A percentile compares a stretch with the other conserved stretches of the same genome.
Conservation (phyloP, 257 asterid species). For the Scutellaria barbata region DNA sequence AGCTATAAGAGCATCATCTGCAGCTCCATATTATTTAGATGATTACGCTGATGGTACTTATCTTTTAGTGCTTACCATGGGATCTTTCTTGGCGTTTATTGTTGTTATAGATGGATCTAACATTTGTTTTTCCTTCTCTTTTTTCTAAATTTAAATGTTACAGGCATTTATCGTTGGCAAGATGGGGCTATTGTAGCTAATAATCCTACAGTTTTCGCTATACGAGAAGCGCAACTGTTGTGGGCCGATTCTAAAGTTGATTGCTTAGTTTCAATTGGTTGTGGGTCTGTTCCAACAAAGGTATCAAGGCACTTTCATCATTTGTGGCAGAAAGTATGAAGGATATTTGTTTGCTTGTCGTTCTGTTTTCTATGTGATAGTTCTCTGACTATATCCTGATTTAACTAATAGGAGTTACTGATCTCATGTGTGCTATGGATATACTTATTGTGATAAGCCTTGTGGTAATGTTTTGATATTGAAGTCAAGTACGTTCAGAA, state of each 20-base stretch:
- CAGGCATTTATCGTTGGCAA: constrained; percentile 93
- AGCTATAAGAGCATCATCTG: constrained; percentile 99
- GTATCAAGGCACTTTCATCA: constrained; percentile 42
- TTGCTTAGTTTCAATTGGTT: constrained; percentile 95
- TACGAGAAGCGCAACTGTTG: constrained; percentile 93
- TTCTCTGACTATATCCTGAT: constrained; percentile 22
- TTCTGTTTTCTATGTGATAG: constrained; percentile 23
- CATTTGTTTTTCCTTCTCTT: constrained; percentile 34
- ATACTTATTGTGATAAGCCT: background rate
- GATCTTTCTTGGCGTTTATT: constrained; percentile 25
- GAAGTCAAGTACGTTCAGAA: constrained; percentile 17
- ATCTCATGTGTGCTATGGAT: background rate
- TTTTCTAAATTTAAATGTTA: constrained; percentile 28
- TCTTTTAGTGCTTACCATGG: constrained; percentile 25
- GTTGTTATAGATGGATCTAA: constrained; percentile 31
- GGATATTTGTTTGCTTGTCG: background rate
- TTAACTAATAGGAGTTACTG: constrained; percentile 23
- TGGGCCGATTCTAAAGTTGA: constrained; percentile 98
- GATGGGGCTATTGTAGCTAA: constrained; percentile 99
- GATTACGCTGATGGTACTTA: constrained; percentile 92
- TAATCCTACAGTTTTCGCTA: constrained; percentile 91
- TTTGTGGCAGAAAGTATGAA: constrained; percentile 16
- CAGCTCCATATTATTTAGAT: constrained; percentile 99
- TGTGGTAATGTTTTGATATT: constrained; percentile 20
- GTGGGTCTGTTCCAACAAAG: constrained; percentile 97